Percentiles rank a stretch among this genome's conserved stretches.
phyloP scores from a whole-genome alignment of 1,284 basidiomycete genomes.

The Termitomyces sp. region DNA sequence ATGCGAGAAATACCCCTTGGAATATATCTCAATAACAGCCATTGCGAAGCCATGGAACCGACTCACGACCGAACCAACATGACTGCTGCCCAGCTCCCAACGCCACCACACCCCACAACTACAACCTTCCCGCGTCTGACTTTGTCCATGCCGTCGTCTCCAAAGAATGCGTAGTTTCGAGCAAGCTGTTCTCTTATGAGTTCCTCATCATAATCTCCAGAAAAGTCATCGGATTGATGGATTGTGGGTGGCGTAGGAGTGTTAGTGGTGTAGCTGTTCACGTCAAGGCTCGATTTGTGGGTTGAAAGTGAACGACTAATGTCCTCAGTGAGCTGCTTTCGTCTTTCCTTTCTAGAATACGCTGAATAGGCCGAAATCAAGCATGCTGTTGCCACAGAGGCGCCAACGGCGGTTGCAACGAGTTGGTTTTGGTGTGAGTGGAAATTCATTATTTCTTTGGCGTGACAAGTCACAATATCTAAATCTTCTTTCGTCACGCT shows the following conservation, averaged over 20 bases:
- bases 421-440: slow-evolving; percentile 47
- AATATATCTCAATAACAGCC: background rate
- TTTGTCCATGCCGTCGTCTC: slow-evolving; percentile 82
- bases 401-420: slow-evolving; percentile 53
- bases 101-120: slow-evolving; percentile 93
- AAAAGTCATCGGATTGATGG: slow-evolving; percentile 7
- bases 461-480: slow-evolving; percentile 8
- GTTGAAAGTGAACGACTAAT: slow-evolving; percentile 45
- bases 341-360: slow-evolving; percentile 41
- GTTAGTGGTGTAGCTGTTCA: slow-evolving; percentile 10
- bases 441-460: slow-evolving; percentile 21
- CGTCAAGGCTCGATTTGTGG: slow-evolving; percentile 21
- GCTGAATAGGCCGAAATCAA: slow-evolving; percentile 52
- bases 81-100: slow-evolving; percentile 92
- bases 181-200: slow-evolving; percentile 85
- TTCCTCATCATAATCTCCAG: slow-evolving; percentile 59
- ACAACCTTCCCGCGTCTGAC: slow-evolving; percentile 79
- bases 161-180: slow-evolving; percentile 93
- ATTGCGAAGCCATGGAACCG: background rate
- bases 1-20: slow-evolving; percentile 68
- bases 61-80: slow-evolving; percentile 88
- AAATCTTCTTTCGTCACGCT: background rate
- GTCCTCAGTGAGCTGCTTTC: slow-evolving; percentile 53
- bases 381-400: slow-evolving; percentile 56
- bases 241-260: slow-evolving; percentile 7